phyloP scores from a whole-genome alignment of 306 rosid species.

The Vachellia collinsii region DNA sequence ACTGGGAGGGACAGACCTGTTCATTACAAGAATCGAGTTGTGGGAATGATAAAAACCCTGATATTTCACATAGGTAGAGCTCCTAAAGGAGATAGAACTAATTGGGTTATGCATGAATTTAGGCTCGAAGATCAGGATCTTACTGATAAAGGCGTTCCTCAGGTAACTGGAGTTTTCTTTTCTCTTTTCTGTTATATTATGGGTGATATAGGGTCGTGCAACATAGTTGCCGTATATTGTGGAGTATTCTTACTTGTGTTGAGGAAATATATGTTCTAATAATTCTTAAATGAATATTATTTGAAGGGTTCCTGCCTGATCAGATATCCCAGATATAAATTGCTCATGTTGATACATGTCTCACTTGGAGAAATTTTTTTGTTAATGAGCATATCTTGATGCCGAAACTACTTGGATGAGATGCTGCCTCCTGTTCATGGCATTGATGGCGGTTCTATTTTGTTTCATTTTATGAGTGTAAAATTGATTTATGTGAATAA shows the following conservation, averaged over 20 bases:
- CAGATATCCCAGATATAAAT: slow-evolving; percentile 13
- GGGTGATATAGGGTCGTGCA: not conserved
- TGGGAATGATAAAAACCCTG: slow-evolving; percentile 73
- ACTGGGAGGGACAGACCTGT: slow-evolving; percentile 76
- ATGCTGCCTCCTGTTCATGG: not conserved
- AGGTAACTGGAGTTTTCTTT: slow-evolving; percentile 47
- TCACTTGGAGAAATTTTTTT: not conserved
- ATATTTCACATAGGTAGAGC: slow-evolving; percentile 65
- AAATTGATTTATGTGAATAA: slow-evolving; percentile 8
- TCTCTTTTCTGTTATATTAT: not conserved
- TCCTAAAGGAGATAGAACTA: slow-evolving; percentile 62
- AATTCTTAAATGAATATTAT: not conserved
- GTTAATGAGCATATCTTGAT: slow-evolving; percentile 9
- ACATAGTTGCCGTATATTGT: not conserved
- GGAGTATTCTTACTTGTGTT: not conserved
- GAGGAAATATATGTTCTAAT: not conserved
- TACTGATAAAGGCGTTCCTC: slow-evolving; percentile 37
- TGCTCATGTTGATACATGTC: not conserved
- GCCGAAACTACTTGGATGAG: not conserved
- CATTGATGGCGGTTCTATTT: not conserved
- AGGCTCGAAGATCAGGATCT: slow-evolving; percentile 57
- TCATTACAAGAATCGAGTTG: slow-evolving; percentile 34
- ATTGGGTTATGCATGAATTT: slow-evolving; percentile 93
- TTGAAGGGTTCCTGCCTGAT: not conserved
- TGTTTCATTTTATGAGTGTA: slow-evolving; percentile 2